A percentile compares a stretch with the other conserved stretches of the same genome.
Conservation (phyloP, 2,329 filamentous ascomycete genomes). For the Clarireedia sp. region DNA sequence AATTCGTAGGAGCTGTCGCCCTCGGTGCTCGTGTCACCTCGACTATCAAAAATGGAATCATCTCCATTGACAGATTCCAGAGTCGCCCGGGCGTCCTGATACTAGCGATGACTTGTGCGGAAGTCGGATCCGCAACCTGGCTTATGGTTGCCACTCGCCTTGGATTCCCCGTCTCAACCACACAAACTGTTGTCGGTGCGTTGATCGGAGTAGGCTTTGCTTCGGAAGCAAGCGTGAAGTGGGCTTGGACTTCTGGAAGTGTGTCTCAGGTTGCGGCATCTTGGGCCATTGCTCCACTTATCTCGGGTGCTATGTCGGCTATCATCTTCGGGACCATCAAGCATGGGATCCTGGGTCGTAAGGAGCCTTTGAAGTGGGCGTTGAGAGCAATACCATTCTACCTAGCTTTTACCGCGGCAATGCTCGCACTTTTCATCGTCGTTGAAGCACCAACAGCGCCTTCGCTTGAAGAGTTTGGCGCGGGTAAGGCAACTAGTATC, state of each 20-base stretch:
- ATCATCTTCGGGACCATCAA: conserved; percentile 69
- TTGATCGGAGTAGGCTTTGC: conserved; percentile 64
- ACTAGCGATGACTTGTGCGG: conserved; percentile 57
- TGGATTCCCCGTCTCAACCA: conserved; percentile 66
- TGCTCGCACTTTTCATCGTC: conserved; percentile 22
- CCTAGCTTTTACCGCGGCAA: conserved; percentile 36
- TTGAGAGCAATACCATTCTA: conserved; percentile 67
- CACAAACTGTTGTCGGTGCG: conserved; percentile 62
- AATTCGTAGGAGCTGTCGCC: conserved; percentile 58
- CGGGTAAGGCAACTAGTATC: conserved; percentile 27
- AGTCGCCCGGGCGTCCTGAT: conserved; percentile 58
- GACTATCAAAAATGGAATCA: conserved; percentile 75
- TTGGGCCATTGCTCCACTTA: conserved; percentile 61
- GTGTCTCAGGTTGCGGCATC: conserved; percentile 49
- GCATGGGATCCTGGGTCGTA: conserved; percentile 60
- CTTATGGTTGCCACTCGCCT: conserved; percentile 74
- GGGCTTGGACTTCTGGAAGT: conserved; percentile 57
- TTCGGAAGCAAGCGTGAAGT: conserved; percentile 50
- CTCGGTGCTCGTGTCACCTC: conserved; percentile 63
- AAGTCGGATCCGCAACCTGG: conserved; percentile 60
- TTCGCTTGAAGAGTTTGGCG: conserved; percentile 30
- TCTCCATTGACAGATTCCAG: conserved; percentile 50
- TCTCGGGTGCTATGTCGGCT: conserved; percentile 57
- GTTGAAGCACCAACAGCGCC: conserved; percentile 17
- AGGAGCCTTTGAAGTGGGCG: conserved; percentile 64